phyloP scores from a whole-genome alignment of 2,329 filamentous ascomycete genomes.

The Pseudocercospora ulei region DNA sequence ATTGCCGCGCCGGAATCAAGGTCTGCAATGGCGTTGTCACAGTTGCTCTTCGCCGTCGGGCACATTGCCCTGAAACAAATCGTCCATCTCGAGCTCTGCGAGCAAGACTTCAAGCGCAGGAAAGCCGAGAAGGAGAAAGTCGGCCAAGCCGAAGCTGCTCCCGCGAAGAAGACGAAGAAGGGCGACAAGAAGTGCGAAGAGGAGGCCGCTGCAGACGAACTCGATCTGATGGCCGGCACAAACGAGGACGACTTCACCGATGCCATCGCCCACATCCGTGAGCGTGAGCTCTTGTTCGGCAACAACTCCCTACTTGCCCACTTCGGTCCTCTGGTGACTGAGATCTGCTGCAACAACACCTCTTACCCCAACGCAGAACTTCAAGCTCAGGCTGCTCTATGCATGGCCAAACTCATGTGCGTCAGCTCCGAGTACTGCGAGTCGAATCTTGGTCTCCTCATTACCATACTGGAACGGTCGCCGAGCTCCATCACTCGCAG shows the following conservation, averaged over 20 bases:
- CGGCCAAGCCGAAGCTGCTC: slow-evolving; percentile 43
- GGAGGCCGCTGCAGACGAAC: slow-evolving; percentile 65
- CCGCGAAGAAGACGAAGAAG: slow-evolving; percentile 34
- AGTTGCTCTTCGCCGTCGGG: slow-evolving; percentile 87
- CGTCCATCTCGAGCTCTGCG: slow-evolving; percentile 93
- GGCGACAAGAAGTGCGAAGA: slow-evolving; percentile 42
- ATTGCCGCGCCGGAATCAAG: slow-evolving; percentile 14
- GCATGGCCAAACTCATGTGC: slow-evolving; percentile 97
- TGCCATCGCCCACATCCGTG: slow-evolving; percentile 72
- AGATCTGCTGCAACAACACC: slow-evolving; percentile 92
- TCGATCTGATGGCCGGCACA: slow-evolving; percentile 93
- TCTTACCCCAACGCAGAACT: slow-evolving; percentile 80
- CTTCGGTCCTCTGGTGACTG: slow-evolving; percentile 82
- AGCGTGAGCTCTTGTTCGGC: slow-evolving; percentile 74
- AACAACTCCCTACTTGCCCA: slow-evolving; percentile 73
- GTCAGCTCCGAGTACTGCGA: slow-evolving; percentile 96
- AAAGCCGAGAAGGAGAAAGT: slow-evolving; percentile 69
- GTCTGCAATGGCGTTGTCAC: slow-evolving; percentile 63
- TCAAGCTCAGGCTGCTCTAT: slow-evolving; percentile 86
- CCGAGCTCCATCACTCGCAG: slow-evolving; percentile 85
- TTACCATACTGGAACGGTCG: slow-evolving; percentile 94
- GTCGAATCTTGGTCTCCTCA: slow-evolving; percentile 78
- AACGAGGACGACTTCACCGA: slow-evolving; percentile 91
- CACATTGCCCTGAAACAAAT: slow-evolving; percentile 98
- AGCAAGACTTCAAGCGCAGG: slow-evolving; percentile 92